Base-by-base conservation (phyloP, 2,329 filamentous ascomycete genomes). In the Samsoniella hepiali region DNA sequence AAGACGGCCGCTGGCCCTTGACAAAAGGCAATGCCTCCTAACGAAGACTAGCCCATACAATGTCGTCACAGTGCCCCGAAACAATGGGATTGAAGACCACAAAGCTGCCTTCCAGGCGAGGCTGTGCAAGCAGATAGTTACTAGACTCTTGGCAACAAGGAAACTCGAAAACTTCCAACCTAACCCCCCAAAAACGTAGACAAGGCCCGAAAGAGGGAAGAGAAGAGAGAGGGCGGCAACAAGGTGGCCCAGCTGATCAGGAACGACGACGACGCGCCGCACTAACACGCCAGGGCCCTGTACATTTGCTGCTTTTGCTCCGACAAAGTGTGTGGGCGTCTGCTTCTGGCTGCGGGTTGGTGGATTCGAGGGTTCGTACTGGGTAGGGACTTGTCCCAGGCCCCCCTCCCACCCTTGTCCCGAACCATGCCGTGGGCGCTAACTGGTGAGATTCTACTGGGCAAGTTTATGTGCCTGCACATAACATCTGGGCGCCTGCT, bases 361-460 rank as follows among this genome's bases (percentile, higher is more conserved):
- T 58, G 32, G 22, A 38, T 58, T 42, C 56, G 32, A 38, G 42
- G 10, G 42, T 36, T 54, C 17, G 9, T 51, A 6, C n/a, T 38
- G 51, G n/a, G 22, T 15, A 9, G 11, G 13, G 22, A 22, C 22
- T 22, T 22, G 22, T 22, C 22, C 22, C 22, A 22, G 22, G 22
- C 22, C 22, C 22, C 31, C 49, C 31, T 15, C 50, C 7, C n/a
- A 17, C 44, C 55, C 55, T 27, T 22, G 32, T 31, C 45, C 44
- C n/a, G 32, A 27, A 36, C 56, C 11, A 58, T 58, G 44, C 17
- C 5, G 6, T n/a, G 44, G 56, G 56, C 56, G 56, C 44, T 58
- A 58, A 58, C 44, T 38, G 5, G 44, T 11, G 44, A 50, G 22
- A 32, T 49, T 50, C 56, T 49, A 58, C 32, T 58, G 55, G 31